Percentiles rank a stretch among this genome's conserved stretches.
Conservation (phyloP, 768 basidiomycete genomes). For the Russula earlei region DNA sequence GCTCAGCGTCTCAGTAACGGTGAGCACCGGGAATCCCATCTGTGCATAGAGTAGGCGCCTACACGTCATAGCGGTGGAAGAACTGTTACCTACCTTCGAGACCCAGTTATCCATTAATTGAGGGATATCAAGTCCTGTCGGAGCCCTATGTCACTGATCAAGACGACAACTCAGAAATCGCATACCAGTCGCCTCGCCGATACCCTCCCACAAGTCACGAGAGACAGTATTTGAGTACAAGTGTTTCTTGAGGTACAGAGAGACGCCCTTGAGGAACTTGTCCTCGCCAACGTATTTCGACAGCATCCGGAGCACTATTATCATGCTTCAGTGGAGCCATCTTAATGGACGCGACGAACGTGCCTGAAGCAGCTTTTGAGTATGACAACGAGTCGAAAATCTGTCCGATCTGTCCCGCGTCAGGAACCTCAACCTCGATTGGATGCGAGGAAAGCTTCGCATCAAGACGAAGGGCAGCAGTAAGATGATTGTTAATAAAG, state of each 20-base stretch:
- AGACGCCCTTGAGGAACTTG: constrained; percentile 78
- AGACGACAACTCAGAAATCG: neutral
- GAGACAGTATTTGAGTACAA: constrained; percentile 81
- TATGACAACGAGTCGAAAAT: constrained; percentile 88
- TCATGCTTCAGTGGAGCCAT: neutral
- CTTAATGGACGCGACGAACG: constrained; percentile 13
- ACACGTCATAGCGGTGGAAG: neutral
- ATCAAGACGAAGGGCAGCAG: constrained; percentile 72
- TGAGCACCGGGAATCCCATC: constrained; percentile 85
- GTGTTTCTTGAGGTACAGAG: constrained; percentile 83
- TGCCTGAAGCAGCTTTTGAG: constrained; percentile 73
- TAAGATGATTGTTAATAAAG: constrained; percentile 74
- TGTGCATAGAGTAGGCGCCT: constrained; percentile 18
- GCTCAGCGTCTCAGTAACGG: constrained; percentile 64
- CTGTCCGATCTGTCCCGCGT: constrained; percentile 66
- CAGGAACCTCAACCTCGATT: constrained; percentile 84
- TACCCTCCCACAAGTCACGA: constrained; percentile 81
- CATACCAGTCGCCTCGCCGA: constrained; percentile 58
- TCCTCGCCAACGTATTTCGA: constrained; percentile 84
- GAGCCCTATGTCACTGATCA: neutral
- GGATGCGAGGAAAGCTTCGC: constrained; percentile 84
- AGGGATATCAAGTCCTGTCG: constrained; percentile 53
- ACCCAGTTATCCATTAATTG: constrained; percentile 91
- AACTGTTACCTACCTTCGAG: constrained; percentile 41
- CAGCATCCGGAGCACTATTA: constrained; percentile 84